These are phyloP conservation scores for Pichia sp. DNA, from an alignment of 1,139 yeast species.

Conservation along the genomic window DNA sequence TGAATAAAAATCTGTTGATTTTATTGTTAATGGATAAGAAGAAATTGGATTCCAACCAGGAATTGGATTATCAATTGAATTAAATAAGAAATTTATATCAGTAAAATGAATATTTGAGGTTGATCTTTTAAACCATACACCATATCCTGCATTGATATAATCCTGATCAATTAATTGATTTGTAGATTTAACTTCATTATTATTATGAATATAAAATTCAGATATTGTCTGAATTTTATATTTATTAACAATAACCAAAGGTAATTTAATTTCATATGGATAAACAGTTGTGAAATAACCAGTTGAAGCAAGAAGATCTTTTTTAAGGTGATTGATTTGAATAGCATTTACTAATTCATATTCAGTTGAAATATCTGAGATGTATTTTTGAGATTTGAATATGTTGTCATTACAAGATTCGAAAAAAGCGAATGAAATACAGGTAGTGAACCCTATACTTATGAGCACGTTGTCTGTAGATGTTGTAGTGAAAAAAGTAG, in stretches of 20 bases:
- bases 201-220: slow-evolving; percentile 5
- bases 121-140: slow-evolving; percentile 50
- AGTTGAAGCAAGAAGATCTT: background rate
- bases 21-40: slow-evolving; percentile 4
- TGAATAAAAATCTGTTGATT: slow-evolving; percentile 1
- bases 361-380: background rate
- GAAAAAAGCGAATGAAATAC: slow-evolving; percentile 9
- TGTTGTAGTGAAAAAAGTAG: background rate
- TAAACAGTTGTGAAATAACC: slow-evolving; percentile 5
- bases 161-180: slow-evolving; percentile 1
- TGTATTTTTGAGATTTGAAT: background rate
- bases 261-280: slow-evolving; percentile 10
- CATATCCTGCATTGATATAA: slow-evolving; percentile 31
- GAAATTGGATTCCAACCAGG: slow-evolving; percentile 47
- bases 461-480: slow-evolving; percentile 2
- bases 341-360: background rate
- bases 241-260: slow-evolving; percentile 2
- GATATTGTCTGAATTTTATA: slow-evolving; percentile 5
- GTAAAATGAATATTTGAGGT: background rate
- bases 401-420: slow-evolving; percentile 7
- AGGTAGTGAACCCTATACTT: slow-evolving; percentile 7
- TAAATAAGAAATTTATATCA: slow-evolving; percentile 46
- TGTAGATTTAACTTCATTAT: background rate
- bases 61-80: slow-evolving; percentile 71
- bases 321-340: background rate